Conservation (phyloP, 2,329 filamentous ascomycete genomes). For the Macrophomina phaseolina region DNA sequence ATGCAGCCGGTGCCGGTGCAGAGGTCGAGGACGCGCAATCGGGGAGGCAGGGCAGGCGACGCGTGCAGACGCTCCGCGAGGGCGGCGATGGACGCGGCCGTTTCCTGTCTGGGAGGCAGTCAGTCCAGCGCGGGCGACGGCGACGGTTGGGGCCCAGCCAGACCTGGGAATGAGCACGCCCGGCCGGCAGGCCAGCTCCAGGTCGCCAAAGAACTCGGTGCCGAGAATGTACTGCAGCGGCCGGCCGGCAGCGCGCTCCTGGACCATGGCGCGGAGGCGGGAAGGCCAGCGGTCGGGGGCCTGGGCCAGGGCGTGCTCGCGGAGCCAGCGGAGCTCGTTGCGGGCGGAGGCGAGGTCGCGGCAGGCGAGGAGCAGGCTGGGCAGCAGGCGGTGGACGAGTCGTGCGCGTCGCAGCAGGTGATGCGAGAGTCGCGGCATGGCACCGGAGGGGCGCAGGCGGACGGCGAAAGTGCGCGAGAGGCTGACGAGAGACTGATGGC, state of each 20-base stretch:
- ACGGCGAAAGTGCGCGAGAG: neutral
- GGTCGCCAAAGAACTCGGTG: conserved; percentile 81
- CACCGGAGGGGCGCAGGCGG: too few relatives aligned
- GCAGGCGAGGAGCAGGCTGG: conserved; percentile 67
- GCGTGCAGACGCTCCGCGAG: conserved; percentile 38
- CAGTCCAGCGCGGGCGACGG: neutral
- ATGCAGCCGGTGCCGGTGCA: conserved; percentile 95
- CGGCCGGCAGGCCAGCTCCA: conserved; percentile 76
- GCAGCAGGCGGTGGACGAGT: conserved; percentile 61
- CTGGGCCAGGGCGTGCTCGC: conserved; percentile 56
- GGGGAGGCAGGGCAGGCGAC: conserved; percentile 32
- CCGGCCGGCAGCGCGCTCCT: conserved; percentile 62
- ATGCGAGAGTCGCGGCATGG: conserved; percentile 65
- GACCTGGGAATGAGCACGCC: conserved; percentile 86
- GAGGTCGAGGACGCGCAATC: conserved; percentile 75
- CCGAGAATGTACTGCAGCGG: conserved; percentile 92
- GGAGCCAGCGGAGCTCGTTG: conserved; percentile 77
- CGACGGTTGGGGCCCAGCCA: conserved; percentile 26
- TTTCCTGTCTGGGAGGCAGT: conserved; percentile 49
- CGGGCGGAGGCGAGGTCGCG: conserved; percentile 66
- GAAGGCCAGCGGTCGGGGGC: conserved; percentile 33
- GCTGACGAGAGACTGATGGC: conserved; percentile 7
- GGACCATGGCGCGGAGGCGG: conserved; percentile 46
- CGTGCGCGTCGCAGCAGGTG: conserved; percentile 62
- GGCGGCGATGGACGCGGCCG: conserved; percentile 45